Evolutionary conservation across 306 rosid species (phyloP).

Genomic region (Cyamopsis tetragonoloba): DNA sequence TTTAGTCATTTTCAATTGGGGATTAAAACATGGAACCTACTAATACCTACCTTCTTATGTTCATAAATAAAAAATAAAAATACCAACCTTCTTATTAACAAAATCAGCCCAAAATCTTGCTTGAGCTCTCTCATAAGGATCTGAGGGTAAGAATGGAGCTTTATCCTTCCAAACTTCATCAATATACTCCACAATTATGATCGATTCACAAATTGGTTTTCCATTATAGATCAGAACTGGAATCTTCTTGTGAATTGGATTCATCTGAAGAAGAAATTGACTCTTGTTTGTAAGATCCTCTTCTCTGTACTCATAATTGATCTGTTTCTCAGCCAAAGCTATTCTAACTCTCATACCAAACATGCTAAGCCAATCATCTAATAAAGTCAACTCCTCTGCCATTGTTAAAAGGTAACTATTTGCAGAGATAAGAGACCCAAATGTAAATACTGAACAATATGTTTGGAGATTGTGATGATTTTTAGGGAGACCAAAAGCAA

Average conservation of each 20-base stretch:
- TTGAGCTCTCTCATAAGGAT: slow-evolving; percentile 26
- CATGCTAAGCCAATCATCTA: slow-evolving; percentile 15
- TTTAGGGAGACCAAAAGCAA: too few relatives aligned
- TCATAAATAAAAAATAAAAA: too few relatives aligned
- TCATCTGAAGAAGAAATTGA: slow-evolving; percentile 23
- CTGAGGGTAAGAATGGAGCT: slow-evolving; percentile 18
- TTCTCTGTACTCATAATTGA: slow-evolving; percentile 18
- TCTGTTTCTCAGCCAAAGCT: slow-evolving; percentile 32
- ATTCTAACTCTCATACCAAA: slow-evolving; percentile 26
- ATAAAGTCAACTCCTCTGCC: slow-evolving; percentile 24
- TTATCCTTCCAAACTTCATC: slow-evolving; percentile 35
- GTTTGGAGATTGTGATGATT: background rate
- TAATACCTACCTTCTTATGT: too few relatives aligned
- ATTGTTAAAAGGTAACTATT: background rate
- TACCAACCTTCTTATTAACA: slow-evolving; percentile 5
- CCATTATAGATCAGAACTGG: slow-evolving; percentile 43
- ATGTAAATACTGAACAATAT: background rate
- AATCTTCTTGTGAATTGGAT: slow-evolving; percentile 35
- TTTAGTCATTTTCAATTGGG: background rate
- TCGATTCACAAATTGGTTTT: slow-evolving; percentile 24
- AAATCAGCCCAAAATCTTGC: slow-evolving; percentile 45
- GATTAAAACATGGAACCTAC: too few relatives aligned
- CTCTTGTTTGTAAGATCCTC: slow-evolving; percentile 26
- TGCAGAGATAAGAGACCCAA: background rate
- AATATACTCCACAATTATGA: slow-evolving; percentile 23